Conservation (phyloP, 75 land plant genomes). For the Pinus tabuliformis region DNA sequence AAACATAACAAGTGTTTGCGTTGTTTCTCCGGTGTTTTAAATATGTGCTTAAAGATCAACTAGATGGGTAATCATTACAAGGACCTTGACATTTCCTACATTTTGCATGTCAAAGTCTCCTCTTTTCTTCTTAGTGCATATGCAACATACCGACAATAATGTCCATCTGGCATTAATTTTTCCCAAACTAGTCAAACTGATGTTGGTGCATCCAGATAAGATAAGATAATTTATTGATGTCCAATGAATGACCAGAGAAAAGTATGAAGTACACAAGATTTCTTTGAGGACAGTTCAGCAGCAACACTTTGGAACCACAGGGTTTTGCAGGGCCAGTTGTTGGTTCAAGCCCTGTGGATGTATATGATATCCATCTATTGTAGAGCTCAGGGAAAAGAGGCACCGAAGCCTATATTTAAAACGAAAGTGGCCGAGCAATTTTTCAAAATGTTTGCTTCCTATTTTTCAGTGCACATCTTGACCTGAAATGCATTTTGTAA, state of each 20-base stretch:
- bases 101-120: neutral
- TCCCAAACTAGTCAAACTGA: neutral
- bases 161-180: neutral
- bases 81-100: neutral
- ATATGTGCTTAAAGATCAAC: conserved; percentile 3
- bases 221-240: too few species aligned
- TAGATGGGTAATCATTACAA: neutral
- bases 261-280: neutral
- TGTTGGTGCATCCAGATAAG: neutral
- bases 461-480: neutral
- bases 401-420: neutral
- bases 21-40: neutral
- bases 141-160: neutral
- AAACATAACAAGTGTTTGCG: neutral
- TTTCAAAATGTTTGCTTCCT: neutral
- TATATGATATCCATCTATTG: neutral
- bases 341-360: neutral
- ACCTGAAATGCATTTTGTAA: neutral
- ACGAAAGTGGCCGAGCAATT: neutral
- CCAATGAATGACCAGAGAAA: neutral
- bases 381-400: neutral
- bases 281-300: neutral
- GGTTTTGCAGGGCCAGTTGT: neutral
- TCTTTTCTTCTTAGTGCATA: neutral
- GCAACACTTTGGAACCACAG: neutral